phyloP scores from a whole-genome alignment of 805 yeast genomes.

The Sugiyamaella valdiviana region DNA sequence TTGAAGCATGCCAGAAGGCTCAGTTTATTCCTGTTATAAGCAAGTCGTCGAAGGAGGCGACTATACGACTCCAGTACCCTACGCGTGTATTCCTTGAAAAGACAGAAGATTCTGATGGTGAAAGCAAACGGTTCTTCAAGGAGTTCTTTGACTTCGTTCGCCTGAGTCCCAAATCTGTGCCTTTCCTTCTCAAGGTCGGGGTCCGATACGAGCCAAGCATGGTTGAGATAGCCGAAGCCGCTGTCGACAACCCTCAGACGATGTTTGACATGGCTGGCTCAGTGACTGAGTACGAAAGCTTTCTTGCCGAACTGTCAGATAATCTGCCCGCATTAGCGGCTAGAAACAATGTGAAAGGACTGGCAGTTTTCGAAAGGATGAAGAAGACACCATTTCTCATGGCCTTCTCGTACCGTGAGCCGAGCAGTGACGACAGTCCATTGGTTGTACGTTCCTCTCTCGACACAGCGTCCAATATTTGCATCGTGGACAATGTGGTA shows the following conservation, averaged over 20 bases:
- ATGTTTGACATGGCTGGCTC: constrained; percentile 24
- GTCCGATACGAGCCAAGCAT: constrained; percentile 31
- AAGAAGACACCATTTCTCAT: constrained; percentile 26
- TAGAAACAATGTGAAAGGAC: neutral
- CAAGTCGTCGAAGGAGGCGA: neutral
- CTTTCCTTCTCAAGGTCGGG: constrained; percentile 31
- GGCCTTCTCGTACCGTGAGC: constrained; percentile 20
- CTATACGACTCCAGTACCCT: constrained; percentile 21
- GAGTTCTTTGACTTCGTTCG: constrained; percentile 26
- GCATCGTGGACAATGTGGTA: constrained; percentile 34
- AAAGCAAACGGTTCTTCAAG: constrained; percentile 14
- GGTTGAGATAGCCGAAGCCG: constrained; percentile 26
- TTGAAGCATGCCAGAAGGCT: constrained; percentile 13
- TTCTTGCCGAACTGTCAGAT: constrained; percentile 15
- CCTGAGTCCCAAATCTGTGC: constrained; percentile 21
- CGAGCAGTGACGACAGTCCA: constrained; percentile 13
- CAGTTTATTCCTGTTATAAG: constrained; percentile 27
- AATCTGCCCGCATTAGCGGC: neutral
- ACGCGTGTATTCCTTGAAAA: constrained; percentile 22
- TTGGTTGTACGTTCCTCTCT: constrained; percentile 14
- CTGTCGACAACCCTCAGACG: constrained; percentile 24
- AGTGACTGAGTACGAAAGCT: constrained; percentile 20
- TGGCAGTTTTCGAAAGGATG: constrained; percentile 17
- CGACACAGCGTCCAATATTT: constrained; percentile 26
- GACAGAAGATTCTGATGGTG: neutral